Percentiles rank a stretch among this genome's conserved stretches.
phyloP scores from a whole-genome alignment of 1,284 basidiomycete species.

The Pseudozyma tsukubaensis region DNA sequence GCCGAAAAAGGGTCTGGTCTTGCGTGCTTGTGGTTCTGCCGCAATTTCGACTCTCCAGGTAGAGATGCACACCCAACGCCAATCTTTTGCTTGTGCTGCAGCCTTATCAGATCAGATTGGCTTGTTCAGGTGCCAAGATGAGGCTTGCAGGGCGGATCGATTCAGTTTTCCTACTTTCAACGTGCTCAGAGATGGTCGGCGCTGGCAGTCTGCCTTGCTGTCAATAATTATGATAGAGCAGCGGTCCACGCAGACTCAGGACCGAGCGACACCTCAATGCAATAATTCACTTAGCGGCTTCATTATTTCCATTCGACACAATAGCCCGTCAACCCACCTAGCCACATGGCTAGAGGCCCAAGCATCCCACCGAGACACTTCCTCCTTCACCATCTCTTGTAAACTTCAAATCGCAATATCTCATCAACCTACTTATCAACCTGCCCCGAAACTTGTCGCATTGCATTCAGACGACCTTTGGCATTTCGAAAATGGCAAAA shows the following conservation, averaged over 20 bases:
- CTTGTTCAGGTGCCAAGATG: not conserved
- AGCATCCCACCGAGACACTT: not conserved
- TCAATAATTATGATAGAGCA: too few species aligned
- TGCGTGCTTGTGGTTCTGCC: conserved; percentile 8
- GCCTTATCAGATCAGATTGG: conserved; percentile 13
- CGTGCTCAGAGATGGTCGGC: too few species aligned
- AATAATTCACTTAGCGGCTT: not conserved
- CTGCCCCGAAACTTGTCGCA: not conserved
- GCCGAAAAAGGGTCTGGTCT: not conserved
- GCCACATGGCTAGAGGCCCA: not conserved
- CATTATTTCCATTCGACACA: too few species aligned
- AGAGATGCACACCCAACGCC: not conserved
- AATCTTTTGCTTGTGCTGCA: not conserved
- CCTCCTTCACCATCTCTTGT: conserved; percentile 10
- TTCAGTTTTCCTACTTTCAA: too few species aligned
- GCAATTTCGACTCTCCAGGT: not conserved
- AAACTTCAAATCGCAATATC: conserved; percentile 12
- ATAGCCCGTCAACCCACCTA: too few species aligned
- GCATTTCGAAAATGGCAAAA: conserved; percentile 12
- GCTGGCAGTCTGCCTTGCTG: too few species aligned
- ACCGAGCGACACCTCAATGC: not conserved
- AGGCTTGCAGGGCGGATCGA: too few species aligned
- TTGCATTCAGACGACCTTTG: not conserved
- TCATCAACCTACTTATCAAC: conserved; percentile 1
- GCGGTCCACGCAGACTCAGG: too few species aligned